Percentiles rank a stretch among this genome's conserved stretches.
Evolutionary conservation across 257 asterid genomes (phyloP).

Genomic region (Ilex aquifolium): DNA sequence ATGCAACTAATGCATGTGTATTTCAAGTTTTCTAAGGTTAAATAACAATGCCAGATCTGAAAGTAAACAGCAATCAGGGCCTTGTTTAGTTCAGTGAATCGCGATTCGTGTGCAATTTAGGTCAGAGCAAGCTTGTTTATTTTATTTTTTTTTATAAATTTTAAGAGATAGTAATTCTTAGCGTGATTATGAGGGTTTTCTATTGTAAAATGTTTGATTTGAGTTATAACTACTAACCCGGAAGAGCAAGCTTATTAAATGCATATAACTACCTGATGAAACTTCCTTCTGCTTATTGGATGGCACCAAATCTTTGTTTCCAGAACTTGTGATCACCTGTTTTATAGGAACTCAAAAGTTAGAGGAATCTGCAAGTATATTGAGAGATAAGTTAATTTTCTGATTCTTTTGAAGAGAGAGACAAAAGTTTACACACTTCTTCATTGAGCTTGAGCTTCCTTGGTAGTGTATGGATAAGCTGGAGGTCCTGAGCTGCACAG

Average conservation of each 20-base stretch:
- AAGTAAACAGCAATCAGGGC: too few species aligned
- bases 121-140: too few species aligned
- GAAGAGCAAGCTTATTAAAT: not conserved
- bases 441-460: constrained; percentile 47
- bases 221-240: not conserved
- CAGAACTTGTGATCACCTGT: constrained; percentile 37
- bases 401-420: not conserved
- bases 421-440: constrained; percentile 21
- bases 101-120: too few species aligned
- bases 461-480: constrained; percentile 27
- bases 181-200: too few species aligned
- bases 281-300: constrained; percentile 32
- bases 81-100: too few species aligned
- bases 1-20: too few species aligned
- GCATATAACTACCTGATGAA: constrained; percentile 33
- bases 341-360: constrained; percentile 4
- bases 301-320: constrained; percentile 22
- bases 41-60: too few species aligned
- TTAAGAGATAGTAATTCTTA: too few species aligned
- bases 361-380: not conserved
- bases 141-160: too few species aligned
- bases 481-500: constrained; percentile 24
- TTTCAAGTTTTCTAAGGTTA: too few species aligned
- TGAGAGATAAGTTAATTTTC: too few species aligned
- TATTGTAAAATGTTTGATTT: too few species aligned